These are phyloP conservation scores for Russula dissimulans DNA, from an alignment of 768 basidiomycete genomes.

Conservation along the genomic window DNA sequence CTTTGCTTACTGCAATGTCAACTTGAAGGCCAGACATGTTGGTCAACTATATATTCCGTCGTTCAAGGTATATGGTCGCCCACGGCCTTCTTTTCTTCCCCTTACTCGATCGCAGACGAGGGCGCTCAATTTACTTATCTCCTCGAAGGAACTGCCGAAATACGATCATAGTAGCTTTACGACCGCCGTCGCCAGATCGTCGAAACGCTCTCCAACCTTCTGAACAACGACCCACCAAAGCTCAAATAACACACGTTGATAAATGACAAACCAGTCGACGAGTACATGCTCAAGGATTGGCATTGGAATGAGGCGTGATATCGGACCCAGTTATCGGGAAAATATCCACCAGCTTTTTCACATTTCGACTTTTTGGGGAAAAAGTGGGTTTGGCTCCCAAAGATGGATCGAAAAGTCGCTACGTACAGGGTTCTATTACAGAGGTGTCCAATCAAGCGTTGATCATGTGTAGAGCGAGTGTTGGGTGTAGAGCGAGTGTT, in stretches of 20 bases:
- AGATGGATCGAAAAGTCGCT: no score
- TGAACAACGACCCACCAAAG: constrained; percentile 79
- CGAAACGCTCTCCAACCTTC: constrained; percentile 82
- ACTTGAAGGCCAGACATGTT: constrained; percentile 26
- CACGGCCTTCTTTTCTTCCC: not conserved
- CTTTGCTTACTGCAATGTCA: no score
- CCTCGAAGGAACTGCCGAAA: constrained; percentile 89
- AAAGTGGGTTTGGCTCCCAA: no score
- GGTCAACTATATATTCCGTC: constrained; percentile 68
- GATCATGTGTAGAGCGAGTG: no score
- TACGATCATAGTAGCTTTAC: constrained; percentile 86
- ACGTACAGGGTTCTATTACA: no score
- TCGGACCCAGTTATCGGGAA: constrained; percentile 43
- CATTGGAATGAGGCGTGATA: constrained; percentile 92
- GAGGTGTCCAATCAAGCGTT: no score
- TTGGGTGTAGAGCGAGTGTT: no score
- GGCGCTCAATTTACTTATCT: constrained; percentile 81
- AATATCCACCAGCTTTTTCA: no score
- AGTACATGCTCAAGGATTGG: constrained; percentile 76
- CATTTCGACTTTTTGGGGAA: no score
- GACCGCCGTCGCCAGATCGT: constrained; percentile 78
- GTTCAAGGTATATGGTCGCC: constrained; percentile 62
- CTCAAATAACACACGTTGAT: constrained; percentile 68
- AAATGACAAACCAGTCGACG: constrained; percentile 70
- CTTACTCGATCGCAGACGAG: constrained; percentile 54